Conservation (phyloP, 139 green algal species). For the Pseudopediastrum boryanum region DNA sequence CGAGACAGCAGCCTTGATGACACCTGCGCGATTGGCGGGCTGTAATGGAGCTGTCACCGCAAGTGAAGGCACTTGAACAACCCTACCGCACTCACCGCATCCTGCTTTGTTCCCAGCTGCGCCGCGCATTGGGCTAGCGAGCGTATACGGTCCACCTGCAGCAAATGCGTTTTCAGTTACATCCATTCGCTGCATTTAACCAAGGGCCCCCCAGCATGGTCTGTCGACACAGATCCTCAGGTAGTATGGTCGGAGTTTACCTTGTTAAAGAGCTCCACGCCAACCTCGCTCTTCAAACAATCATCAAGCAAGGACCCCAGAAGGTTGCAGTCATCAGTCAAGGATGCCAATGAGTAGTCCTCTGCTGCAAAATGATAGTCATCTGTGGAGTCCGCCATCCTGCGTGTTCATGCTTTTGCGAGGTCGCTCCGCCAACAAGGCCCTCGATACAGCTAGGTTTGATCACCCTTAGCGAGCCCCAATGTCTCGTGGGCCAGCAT, state of each 20-base stretch:
- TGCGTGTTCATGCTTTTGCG: not conserved
- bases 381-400: conserved; percentile 37
- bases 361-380: conserved; percentile 35
- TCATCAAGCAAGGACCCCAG: conserved; percentile 84
- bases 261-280: conserved; percentile 80
- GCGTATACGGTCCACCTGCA: conserved; percentile 68
- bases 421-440: not conserved
- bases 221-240: no score
- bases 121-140: conserved; percentile 64
- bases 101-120: conserved; percentile 57
- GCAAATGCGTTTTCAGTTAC: no score
- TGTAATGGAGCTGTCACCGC: not conserved
- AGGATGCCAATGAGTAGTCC: not conserved
- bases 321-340: conserved; percentile 85
- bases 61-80: conserved; percentile 3
- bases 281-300: conserved; percentile 82
- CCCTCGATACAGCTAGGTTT: not conserved
- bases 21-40: conserved; percentile 40
- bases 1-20: conserved; percentile 56
- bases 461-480: not conserved
- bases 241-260: no score
- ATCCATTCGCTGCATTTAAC: no score
- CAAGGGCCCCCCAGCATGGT: no score
- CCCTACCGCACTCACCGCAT: conserved; percentile 53
- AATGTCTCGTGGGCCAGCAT: no score